Evolutionary conservation across 441 rosid species (phyloP), one percentile per base, ranked within the genome.

Genomic region (Bocquillonia castaneifolia): DNA sequence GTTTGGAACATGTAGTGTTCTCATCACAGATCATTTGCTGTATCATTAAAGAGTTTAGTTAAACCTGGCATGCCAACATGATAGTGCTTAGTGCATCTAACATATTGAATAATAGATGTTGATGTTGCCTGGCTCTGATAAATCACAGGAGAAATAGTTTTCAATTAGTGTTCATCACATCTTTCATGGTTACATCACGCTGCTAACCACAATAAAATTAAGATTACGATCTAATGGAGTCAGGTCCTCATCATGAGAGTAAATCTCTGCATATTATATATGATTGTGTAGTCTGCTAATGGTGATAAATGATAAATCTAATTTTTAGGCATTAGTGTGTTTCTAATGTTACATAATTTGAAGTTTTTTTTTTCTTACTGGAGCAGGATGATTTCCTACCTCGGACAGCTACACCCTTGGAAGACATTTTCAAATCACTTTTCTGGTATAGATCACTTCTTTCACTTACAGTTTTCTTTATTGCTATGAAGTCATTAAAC

Each of bases 391-490:
- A 93, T 72, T 93, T 91, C 81, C 80, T 93, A 77, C 97, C 97
- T 0, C 81, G 95, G 76, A 91, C 93, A 37, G 91, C 98, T 61
- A 93, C 97, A 10, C 95, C 98, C 26, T 69, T 91, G 81, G 90
- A 91, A 82, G 98, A 93, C 84, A 89, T 93, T 73, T 93, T 93
- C 90, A 89, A 89, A 80, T 93, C 97, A 56, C 90, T 93, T 71
- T 89, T 91, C 93, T 93, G 98, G 98, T 89, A 89, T 66, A 15
- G 42, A 56, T 44, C 15, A 14, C 10, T 39, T 53, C 50, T 66
- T 59, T 6, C 20, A 20, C 10, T 54, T 67, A 2, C 60, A 1
- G 8, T 68, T 74, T 66, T 63, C 10, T 50, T 39, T n/a, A 29
- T 48, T 28, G 10, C 22, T 64, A 15, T 23, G 12, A 18, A 59